These are phyloP conservation scores for Citrus mangshanensis DNA, from an alignment of 345 rosid species.

Conservation along the genomic window DNA sequence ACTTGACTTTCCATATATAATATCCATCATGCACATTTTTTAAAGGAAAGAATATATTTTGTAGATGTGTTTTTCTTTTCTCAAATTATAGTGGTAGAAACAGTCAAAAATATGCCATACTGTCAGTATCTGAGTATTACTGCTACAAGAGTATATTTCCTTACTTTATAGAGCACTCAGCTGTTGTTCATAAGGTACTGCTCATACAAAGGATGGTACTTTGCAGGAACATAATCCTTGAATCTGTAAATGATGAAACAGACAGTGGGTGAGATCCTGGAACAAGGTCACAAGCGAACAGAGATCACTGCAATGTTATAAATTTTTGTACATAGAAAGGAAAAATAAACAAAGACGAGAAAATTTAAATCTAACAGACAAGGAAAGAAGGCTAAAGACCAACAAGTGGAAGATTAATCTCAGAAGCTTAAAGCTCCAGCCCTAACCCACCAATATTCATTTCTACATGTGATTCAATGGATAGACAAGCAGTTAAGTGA, in stretches of 20 bases:
- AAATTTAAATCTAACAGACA: not conserved
- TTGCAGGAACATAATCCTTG: slow-evolving; percentile 77
- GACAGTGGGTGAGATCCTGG: not conserved
- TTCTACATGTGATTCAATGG: not conserved
- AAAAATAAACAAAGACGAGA: not conserved
- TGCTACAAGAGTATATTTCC: slow-evolving; percentile 7
- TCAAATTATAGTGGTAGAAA: not conserved
- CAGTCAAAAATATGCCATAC: not conserved
- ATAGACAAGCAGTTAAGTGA: not conserved
- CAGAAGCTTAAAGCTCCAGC: not conserved
- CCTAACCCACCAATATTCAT: not conserved
- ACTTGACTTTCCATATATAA: not conserved
- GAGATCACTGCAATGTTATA: not conserved
- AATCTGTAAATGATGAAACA: slow-evolving; percentile 44
- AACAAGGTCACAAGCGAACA: not conserved
- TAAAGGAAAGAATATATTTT: not conserved
- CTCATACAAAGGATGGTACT: slow-evolving; percentile 63
- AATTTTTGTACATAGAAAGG: not conserved
- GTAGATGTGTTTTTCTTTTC: not conserved
- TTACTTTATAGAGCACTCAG: slow-evolving; percentile 25
- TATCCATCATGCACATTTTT: not conserved
- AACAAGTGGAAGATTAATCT: not conserved
- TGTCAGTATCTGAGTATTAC: not conserved
- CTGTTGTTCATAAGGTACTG: slow-evolving; percentile 48
- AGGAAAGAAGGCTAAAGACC: not conserved